phyloP scores from a whole-genome alignment of 305 asterid species.

The Fraxinus xanthoxyloides region DNA sequence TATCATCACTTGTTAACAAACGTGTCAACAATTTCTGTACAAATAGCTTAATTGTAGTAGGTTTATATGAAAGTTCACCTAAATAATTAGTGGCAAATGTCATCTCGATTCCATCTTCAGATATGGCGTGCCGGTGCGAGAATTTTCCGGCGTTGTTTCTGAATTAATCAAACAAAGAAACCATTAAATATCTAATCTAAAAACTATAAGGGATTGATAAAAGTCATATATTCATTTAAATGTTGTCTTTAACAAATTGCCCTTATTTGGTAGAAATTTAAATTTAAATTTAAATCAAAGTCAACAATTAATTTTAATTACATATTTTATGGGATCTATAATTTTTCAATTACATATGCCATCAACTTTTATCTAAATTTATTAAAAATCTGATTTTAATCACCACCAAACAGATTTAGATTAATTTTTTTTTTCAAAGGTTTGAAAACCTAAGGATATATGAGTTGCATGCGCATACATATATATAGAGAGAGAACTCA shows the following conservation, averaged over 20 bases:
- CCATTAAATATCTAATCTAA: background rate
- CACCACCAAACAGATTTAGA: too few relatives aligned
- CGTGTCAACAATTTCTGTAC: too few relatives aligned
- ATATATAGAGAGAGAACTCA: background rate
- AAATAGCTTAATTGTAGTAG: too few relatives aligned
- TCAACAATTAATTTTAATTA: too few relatives aligned
- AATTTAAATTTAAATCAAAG: too few relatives aligned
- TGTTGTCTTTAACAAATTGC: background rate
- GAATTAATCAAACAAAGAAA: background rate
- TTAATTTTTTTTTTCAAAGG: background rate
- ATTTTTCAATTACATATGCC: too few relatives aligned
- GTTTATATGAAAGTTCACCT: constrained; percentile 37
- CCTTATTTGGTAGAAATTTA: too few relatives aligned
- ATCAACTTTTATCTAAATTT: too few relatives aligned
- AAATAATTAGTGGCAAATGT: constrained; percentile 84
- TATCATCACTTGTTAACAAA: too few relatives aligned
- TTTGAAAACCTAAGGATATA: background rate
- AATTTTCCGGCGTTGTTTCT: constrained; percentile 89
- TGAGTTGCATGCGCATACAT: background rate
- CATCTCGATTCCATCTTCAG: constrained; percentile 92
- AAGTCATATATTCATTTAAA: background rate
- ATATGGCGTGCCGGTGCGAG: constrained; percentile 57
- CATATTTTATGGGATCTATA: too few relatives aligned
- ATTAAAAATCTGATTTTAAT: too few relatives aligned
- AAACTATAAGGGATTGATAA: background rate